phyloP scores from a whole-genome alignment of 441 rosid genomes.

The Gossypium trilobum region DNA sequence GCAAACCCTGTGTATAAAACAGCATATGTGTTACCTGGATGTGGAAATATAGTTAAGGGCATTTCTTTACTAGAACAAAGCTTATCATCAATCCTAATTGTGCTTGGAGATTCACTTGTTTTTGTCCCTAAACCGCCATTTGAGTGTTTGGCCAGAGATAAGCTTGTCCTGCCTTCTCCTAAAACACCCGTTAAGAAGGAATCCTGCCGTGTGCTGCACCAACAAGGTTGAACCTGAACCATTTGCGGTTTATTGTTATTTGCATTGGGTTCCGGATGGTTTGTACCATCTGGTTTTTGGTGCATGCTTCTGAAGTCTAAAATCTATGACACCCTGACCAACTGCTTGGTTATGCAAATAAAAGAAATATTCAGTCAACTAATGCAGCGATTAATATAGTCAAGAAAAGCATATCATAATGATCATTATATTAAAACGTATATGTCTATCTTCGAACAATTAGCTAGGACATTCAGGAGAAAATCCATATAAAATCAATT shows the following conservation, averaged over 20 bases:
- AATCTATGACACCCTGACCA: neutral
- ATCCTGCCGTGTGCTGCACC: slow-evolving; percentile 18
- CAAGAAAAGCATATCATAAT: neutral
- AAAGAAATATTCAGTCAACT: neutral
- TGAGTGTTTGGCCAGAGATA: slow-evolving; percentile 1
- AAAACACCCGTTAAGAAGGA: slow-evolving; percentile 8
- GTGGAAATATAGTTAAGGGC: slow-evolving; percentile 12
- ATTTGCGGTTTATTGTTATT: slow-evolving; percentile 8
- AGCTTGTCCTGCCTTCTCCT: slow-evolving; percentile 13
- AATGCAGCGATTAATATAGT: neutral
- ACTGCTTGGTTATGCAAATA: neutral
- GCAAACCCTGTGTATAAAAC: neutral
- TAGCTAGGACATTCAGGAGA: neutral
- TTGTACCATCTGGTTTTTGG: slow-evolving; percentile 9
- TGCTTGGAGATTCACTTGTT: slow-evolving; percentile 8
- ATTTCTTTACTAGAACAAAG: slow-evolving; percentile 14
- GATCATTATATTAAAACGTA: neutral
- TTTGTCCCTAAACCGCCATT: slow-evolving; percentile 18
- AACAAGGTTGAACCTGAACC: slow-evolving; percentile 28
- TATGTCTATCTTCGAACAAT: neutral
- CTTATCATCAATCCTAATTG: slow-evolving; percentile 5
- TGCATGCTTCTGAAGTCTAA: slow-evolving; percentile 19
- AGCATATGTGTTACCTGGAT: slow-evolving; percentile 25
- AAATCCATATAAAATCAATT: neutral
- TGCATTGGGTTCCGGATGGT: slow-evolving; percentile 14